Conservation (phyloP, 2,329 filamentous ascomycete genomes). For the Juglanconis sp. region DNA sequence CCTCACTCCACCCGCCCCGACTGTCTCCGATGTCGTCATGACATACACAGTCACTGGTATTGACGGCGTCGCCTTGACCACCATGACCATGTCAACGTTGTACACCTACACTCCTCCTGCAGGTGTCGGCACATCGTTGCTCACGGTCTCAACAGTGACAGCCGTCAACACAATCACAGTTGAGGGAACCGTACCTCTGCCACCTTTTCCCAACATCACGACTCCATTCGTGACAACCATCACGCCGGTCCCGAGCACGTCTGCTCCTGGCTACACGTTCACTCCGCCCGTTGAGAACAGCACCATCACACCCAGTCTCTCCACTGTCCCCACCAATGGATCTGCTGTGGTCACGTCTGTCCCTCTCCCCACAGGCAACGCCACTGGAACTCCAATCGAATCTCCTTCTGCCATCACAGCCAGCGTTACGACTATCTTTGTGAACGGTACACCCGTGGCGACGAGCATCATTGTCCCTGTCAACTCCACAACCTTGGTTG, state of each 20-base stretch:
- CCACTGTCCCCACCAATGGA: conserved; percentile 1
- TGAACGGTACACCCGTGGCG: conserved; percentile 13
- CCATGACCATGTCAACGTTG: conserved; percentile 13
- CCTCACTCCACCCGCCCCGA: neutral
- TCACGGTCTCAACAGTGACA: conserved; percentile 16
- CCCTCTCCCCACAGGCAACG: conserved; percentile 7
- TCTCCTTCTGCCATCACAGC: conserved; percentile 6
- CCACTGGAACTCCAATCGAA: neutral
- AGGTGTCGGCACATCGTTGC: conserved; percentile 6
- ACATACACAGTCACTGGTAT: conserved; percentile 23
- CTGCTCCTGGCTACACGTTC: neutral
- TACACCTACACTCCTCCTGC: conserved; percentile 7
- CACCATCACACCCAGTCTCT: conserved; percentile 4
- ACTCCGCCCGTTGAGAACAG: neutral
- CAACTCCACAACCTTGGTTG: conserved; percentile 11
- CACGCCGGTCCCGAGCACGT: neutral
- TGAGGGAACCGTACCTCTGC: neutral
- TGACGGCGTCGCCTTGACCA: conserved; percentile 10
- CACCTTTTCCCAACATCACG: conserved; percentile 5
- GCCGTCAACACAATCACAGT: conserved; percentile 15
- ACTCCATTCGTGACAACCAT: conserved; percentile 7
- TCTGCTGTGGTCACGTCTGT: conserved; percentile 1
- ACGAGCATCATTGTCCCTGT: conserved; percentile 14
- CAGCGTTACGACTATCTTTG: conserved; percentile 10
- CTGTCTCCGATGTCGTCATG: conserved; percentile 18